Base-by-base conservation (phyloP, 2,329 filamentous ascomycete species). In the Colletotrichum graminicola region DNA sequence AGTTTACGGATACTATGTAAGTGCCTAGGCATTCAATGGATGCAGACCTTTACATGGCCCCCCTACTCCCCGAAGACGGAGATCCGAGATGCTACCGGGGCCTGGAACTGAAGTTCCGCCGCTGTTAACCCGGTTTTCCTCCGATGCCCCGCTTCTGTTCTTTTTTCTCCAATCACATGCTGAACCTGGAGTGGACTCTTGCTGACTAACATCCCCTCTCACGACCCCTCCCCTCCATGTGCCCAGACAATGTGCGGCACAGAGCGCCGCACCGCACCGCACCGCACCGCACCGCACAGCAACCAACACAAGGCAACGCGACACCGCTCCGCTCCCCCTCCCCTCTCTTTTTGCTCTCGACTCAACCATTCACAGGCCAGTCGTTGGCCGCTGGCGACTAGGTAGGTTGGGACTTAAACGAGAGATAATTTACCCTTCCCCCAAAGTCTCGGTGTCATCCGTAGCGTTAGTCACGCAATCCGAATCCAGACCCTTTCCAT, bases 381-480 rank as follows among this genome's bases (percentile, higher is more conserved):
- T 34, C 5, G 3, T 29, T 36, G 16, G 51, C 34, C 62, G 41
- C 39, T 26, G 47, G 54, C 18, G 66, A 36, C 64, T 59, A 52
- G 54, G 43, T 65, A 47, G 55, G 32, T 41, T 59, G 23, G 23
- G 61, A 23, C 49, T 29, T 18, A 62, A 54, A 67, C 51, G 51
- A 67, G 56, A 67, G 34, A 36, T 49, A 67, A 56, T 47, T 66
- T 52, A 66, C 29, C 66, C 62, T 3, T 49, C 66, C 39, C 45
- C 18, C 18, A 51, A 34, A 62, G 52, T 54, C 68, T 62, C 64
- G 45, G 57, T 67, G 52, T 59, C 64, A 67, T 67, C 36, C 55
- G 12, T 47, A 71, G 54, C 57, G 43, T 71, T 67, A 72, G 69
- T 72, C 69, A 71, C 68, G 68, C 68, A 71, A 71, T 68, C 62